A percentile compares a stretch with the other conserved stretches of the same genome.
These are phyloP conservation scores for Nicotiana benthamiana DNA, from an alignment of 257 asterid species.

Conservation along the genomic window DNA sequence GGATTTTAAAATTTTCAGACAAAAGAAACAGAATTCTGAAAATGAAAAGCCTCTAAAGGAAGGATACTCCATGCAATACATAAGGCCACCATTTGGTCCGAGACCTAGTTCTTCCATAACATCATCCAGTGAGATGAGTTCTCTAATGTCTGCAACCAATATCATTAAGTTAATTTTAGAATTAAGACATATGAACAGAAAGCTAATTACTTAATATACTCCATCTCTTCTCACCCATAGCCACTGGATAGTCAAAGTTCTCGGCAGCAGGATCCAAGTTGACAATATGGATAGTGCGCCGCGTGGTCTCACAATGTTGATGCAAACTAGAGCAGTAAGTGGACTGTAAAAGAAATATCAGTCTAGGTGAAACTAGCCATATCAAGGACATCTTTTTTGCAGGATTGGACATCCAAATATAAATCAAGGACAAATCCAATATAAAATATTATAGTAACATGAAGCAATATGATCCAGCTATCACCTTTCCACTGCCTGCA, in stretches of 20 bases:
- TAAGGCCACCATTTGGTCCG: constrained; percentile 96
- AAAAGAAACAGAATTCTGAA: background rate
- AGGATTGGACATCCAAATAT: background rate
- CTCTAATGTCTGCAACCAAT: constrained; percentile 62
- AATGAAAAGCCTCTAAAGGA: background rate
- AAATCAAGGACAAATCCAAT: background rate
- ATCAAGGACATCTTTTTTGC: no score
- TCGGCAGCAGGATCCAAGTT: constrained; percentile 98
- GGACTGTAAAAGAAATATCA: constrained; percentile 43
- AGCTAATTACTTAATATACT: background rate
- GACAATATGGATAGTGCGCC: constrained; percentile 70
- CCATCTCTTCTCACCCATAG: constrained; percentile 55
- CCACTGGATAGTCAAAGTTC: constrained; percentile 90
- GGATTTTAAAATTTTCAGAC: background rate
- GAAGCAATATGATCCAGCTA: background rate
- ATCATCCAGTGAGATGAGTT: constrained; percentile 80
- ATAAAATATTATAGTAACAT: background rate
- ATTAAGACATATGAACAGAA: constrained; percentile 3
- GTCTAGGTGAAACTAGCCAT: background rate
- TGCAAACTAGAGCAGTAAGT: constrained; percentile 86
- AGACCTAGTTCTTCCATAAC: constrained; percentile 92
- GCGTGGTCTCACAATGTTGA: constrained; percentile 70
- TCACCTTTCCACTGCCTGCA: constrained; percentile 99
- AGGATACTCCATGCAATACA: constrained; percentile 99
- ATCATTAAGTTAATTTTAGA: background rate